phyloP scores from a whole-genome alignment of 2,329 filamentous ascomycete genomes.

The Acrodontium crateriforme region DNA sequence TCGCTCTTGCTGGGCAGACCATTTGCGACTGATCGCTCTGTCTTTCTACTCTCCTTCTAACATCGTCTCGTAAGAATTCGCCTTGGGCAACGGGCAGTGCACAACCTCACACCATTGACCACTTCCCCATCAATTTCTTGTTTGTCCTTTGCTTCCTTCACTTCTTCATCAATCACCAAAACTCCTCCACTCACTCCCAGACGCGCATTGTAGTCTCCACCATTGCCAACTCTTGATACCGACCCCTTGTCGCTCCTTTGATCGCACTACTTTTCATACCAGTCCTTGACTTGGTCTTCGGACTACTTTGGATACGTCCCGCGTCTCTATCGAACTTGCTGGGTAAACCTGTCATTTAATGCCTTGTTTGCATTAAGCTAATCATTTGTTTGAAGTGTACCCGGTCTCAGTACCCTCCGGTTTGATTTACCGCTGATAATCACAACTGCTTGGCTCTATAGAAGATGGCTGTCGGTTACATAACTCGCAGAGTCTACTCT shows the following conservation, averaged over 20 bases:
- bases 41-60: too few species aligned
- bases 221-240: slow-evolving; percentile 24
- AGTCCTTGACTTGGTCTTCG: not conserved
- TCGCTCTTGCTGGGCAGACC: too few species aligned
- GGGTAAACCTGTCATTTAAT: not conserved
- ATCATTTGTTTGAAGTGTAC: not conserved
- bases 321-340: too few species aligned
- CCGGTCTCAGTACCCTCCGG: not conserved
- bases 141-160: too few species aligned
- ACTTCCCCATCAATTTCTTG: too few species aligned
- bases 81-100: too few species aligned
- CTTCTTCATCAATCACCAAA: too few species aligned
- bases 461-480: slow-evolving; percentile 9
- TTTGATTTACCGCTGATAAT: not conserved
- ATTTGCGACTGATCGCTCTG: too few species aligned
- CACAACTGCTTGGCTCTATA: too few species aligned
- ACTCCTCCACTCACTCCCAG: slow-evolving; percentile 9
- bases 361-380: not conserved
- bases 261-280: not conserved
- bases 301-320: too few species aligned
- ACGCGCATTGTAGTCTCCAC: slow-evolving; percentile 15
- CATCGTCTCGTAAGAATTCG: too few species aligned
- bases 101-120: too few species aligned
- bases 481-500: slow-evolving; percentile 23
- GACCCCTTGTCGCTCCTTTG: slow-evolving; percentile 6